Conservation (phyloP, 257 asterid species). For the Przewalskia tangutica region DNA sequence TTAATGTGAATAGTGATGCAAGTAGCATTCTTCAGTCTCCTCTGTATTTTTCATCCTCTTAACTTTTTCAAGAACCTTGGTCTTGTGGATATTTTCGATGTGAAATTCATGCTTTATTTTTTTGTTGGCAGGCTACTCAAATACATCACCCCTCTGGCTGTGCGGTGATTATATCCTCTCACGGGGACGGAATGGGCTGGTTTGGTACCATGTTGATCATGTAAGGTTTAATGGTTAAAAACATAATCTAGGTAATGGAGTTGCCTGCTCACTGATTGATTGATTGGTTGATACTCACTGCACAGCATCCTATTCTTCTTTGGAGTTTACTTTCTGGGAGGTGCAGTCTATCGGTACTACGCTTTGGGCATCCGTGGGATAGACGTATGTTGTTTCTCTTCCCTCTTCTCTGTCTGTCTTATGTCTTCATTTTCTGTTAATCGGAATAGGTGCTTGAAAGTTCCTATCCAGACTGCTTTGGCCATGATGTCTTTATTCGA, state of each 20-base stretch:
- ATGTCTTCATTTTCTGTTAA: not conserved
- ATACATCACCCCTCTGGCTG: constrained; percentile 92
- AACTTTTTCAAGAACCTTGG: not conserved
- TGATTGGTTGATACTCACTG: not conserved
- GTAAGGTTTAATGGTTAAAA: constrained; percentile 26
- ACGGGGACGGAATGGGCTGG: constrained; percentile 72
- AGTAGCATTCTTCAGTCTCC: not conserved
- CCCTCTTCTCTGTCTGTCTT: not conserved
- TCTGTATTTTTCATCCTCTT: not conserved
- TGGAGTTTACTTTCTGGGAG: constrained; percentile 73
- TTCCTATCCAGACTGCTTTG: not conserved
- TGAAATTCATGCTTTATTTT: not conserved
- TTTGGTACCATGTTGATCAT: constrained; percentile 55
- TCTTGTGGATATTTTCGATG: constrained; percentile 5
- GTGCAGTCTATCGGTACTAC: constrained; percentile 67
- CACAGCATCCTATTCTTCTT: constrained; percentile 64
- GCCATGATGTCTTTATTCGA: not conserved
- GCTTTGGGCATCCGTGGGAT: constrained; percentile 74
- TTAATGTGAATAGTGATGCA: not conserved
- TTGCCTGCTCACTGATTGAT: not conserved
- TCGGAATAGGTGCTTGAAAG: not conserved
- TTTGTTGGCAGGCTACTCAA: constrained; percentile 48
- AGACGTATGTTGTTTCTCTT: constrained; percentile 50
- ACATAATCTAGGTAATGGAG: not conserved
- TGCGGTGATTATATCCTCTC: constrained; percentile 54